phyloP scores from a whole-genome alignment of 2,329 filamentous ascomycete genomes.

The Sarocladium oryzae region DNA sequence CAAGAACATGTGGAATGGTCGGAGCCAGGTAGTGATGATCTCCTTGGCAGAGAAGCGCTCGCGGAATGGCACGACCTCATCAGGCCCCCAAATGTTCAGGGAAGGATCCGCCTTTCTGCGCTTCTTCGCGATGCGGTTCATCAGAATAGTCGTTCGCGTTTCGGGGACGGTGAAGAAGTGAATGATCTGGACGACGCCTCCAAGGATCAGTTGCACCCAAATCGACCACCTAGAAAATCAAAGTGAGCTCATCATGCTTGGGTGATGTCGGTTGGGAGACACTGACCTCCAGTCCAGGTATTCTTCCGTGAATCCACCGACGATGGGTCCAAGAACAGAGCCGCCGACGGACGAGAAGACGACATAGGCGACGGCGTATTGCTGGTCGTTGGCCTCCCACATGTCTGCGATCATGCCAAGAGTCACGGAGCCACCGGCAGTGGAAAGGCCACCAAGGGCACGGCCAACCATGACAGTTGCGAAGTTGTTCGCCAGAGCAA shows the following conservation, averaged over 20 bases:
- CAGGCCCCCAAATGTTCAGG: conserved; percentile 62
- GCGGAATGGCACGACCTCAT: conserved; percentile 58
- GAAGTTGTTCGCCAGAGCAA: conserved; percentile 68
- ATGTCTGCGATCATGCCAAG: conserved; percentile 70
- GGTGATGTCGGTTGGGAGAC: not conserved
- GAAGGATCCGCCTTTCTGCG: conserved; percentile 50
- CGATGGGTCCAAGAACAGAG: conserved; percentile 67
- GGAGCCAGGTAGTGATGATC: conserved; percentile 49
- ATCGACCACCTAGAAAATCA: conserved; percentile 50
- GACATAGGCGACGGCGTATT: conserved; percentile 69
- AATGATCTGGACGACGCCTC: conserved; percentile 58
- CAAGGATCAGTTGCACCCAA: conserved; percentile 81
- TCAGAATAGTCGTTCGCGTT: conserved; percentile 68
- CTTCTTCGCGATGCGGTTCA: conserved; percentile 71
- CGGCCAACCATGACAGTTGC: conserved; percentile 63
- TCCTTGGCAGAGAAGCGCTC: conserved; percentile 54
- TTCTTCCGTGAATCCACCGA: conserved; percentile 69
- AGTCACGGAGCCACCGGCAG: conserved; percentile 67
- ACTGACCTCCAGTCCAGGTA: conserved; percentile 58
- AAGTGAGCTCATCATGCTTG: not conserved
- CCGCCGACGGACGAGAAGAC: conserved; percentile 77
- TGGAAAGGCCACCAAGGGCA: conserved; percentile 62
- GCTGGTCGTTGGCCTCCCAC: conserved; percentile 64
- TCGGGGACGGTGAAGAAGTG: conserved; percentile 69
- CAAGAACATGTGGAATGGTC: conserved; percentile 67